Conservation (phyloP, 257 asterid genomes). For the Petunia axillaris region DNA sequence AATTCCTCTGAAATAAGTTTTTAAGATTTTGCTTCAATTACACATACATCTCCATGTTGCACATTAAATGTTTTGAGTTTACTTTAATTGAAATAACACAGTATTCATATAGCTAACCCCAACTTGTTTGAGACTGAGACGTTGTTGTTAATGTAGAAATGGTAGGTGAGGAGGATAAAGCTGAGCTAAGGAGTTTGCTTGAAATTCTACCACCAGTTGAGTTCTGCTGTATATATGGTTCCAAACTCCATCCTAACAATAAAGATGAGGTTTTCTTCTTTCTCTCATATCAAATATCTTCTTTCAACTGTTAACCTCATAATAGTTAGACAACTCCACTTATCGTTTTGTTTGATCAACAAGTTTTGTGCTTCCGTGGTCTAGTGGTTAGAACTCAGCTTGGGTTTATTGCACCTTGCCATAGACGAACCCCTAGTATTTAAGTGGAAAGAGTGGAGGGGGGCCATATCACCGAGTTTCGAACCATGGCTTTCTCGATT, state of each 20-base stretch:
- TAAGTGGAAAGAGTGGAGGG: not conserved
- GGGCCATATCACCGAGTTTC: too few species aligned
- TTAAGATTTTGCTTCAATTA: not conserved
- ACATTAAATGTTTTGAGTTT: not conserved
- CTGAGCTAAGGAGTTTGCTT: constrained; percentile 50
- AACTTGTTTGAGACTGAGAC: too few species aligned
- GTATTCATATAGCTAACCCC: too few species aligned
- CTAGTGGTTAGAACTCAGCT: not conserved
- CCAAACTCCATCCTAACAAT: constrained; percentile 85
- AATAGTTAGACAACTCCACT: not conserved
- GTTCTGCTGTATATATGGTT: constrained; percentile 82
- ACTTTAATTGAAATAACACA: not conserved
- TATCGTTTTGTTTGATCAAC: not conserved
- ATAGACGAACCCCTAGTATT: not conserved
- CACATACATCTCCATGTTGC: not conserved
- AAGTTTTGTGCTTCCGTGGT: constrained; percentile 3
- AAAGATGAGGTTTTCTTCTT: constrained; percentile 54
- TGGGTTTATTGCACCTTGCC: not conserved
- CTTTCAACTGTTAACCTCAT: not conserved
- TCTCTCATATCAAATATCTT: not conserved
- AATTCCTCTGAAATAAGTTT: constrained; percentile 32
- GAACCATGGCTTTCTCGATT: not conserved
- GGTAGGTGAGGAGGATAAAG: constrained; percentile 42
- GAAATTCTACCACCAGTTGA: constrained; percentile 79
- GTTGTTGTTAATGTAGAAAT: constrained; percentile 29